Evolutionary conservation across 2,329 filamentous ascomycete genomes (phyloP).

Genomic region (Penicillium sp.): DNA sequence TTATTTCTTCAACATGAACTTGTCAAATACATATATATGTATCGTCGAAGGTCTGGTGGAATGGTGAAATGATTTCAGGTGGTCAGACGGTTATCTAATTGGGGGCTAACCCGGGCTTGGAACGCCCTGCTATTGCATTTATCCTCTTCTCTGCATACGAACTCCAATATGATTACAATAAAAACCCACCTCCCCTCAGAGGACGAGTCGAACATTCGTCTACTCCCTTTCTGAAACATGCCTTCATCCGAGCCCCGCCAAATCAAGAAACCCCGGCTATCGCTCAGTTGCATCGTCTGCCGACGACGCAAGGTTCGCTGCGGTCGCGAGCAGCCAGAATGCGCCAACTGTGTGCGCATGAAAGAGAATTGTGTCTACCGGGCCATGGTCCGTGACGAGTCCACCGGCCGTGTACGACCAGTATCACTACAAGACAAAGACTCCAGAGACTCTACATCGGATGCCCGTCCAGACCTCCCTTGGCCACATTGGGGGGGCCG

Average conservation of each 20-base stretch:
- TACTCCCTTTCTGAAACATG: background rate
- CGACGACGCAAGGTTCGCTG: conserved; percentile 17
- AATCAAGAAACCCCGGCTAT: conserved; percentile 11
- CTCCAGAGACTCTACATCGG: background rate
- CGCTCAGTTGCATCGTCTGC: conserved; percentile 14
- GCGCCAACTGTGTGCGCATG: conserved; percentile 14
- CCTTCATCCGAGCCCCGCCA: background rate
- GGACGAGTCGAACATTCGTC: background rate
- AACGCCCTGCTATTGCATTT: background rate
- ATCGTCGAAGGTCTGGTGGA: too few relatives aligned
- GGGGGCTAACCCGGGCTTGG: too few relatives aligned
- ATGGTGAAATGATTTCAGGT: background rate
- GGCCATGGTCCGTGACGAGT: background rate
- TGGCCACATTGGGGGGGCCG: background rate
- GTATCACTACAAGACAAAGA: background rate
- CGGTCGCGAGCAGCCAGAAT: conserved; percentile 16
- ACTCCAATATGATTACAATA: background rate
- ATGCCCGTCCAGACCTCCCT: background rate
- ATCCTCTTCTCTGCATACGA: background rate
- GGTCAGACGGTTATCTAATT: background rate
- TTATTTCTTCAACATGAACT: too few relatives aligned
- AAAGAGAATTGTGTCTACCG: conserved; percentile 12
- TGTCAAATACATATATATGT: too few relatives aligned
- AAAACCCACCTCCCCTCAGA: background rate
- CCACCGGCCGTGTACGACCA: background rate